Conservation (phyloP, 2,329 filamentous ascomycete species). For the Aureobasidium sp. region DNA sequence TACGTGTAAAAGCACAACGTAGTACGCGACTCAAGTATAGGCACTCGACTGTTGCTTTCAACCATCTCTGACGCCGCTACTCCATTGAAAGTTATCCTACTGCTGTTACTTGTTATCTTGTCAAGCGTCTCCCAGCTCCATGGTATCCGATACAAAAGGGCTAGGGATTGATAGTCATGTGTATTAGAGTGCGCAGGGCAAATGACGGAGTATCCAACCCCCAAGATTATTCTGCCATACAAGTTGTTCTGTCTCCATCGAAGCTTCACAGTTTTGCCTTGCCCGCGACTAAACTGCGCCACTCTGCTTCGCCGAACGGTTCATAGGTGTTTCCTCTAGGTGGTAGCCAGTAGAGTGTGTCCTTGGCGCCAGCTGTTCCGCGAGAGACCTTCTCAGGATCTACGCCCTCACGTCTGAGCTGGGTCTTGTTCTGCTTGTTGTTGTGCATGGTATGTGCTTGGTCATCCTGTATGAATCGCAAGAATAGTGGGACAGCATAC, state of each 20-base stretch:
- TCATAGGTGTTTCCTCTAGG: conserved; percentile 44
- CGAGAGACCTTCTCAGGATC: conserved; percentile 45
- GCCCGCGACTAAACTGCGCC: conserved; percentile 43
- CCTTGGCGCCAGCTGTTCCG: conserved; percentile 34
- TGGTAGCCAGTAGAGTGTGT: conserved; percentile 46
- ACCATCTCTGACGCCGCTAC: background rate
- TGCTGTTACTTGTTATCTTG: background rate
- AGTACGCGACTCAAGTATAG: background rate
- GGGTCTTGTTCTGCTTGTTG: conserved; percentile 73
- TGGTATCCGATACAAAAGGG: background rate
- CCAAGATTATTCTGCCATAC: background rate
- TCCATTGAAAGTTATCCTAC: background rate
- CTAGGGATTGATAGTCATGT: background rate
- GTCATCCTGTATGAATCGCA: conserved; percentile 50
- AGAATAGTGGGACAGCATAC: conserved; percentile 69
- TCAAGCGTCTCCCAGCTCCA: background rate
- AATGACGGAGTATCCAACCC: background rate
- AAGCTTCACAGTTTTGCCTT: conserved; percentile 14
- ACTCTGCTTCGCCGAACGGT: conserved; percentile 51
- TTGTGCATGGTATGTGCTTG: conserved; percentile 54
- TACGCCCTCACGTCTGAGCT: conserved; percentile 58
- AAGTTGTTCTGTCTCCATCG: background rate
- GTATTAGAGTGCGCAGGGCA: background rate
- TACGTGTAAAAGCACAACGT: background rate
- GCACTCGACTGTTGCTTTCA: background rate